Base-by-base conservation (phyloP, 768 basidiomycete genomes). In the Suillus discolor region DNA sequence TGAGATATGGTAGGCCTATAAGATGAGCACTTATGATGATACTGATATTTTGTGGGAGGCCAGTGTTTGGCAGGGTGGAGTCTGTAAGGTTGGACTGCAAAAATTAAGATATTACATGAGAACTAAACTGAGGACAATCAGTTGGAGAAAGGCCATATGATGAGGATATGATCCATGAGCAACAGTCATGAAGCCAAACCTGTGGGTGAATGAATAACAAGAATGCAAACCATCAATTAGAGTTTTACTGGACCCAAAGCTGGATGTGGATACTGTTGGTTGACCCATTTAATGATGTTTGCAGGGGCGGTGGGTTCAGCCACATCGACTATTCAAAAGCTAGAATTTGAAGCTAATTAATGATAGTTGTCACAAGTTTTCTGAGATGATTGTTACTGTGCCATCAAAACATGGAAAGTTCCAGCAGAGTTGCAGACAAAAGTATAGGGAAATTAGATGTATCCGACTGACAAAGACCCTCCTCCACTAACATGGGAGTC, bases 151-250 rank as follows among this genome's bases (percentile, higher is more conserved):
- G 76, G 38, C n/a, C n/a, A n/a, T n/a, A 79, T 67, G 61, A 78
- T 65, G 87, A 84, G 34, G 74, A 75, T 23, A 78, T 71, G 38
- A 92, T 77, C 89, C 89, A 93, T 36, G 81, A 78, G 69, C 87
- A 89, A 70, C 93, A 94, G 34, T 83, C 88, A 53, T 85, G 79
- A 13, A 94, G 84, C 93, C 93, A 94, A 73, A 87, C 87, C 91
- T 93, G 65, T 23, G n/a, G 41, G 62, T 65, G 51, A 47, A 59
- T 55, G 42, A 62, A 47, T 23, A 69, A 61, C 61, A 41, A 9
- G 12, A 23, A 18, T 51, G 18, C 25, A 65, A 28, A 13, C 41
- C 2, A 31, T 13, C 1, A 0, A 18, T 15, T 9, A 1, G 3
- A 25, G n/a, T 74, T 83, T 69, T 74, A 88, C 90, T 65, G 83